Base-by-base conservation (phyloP, 2,329 filamentous ascomycete species). In the Aspergillus sp. region DNA sequence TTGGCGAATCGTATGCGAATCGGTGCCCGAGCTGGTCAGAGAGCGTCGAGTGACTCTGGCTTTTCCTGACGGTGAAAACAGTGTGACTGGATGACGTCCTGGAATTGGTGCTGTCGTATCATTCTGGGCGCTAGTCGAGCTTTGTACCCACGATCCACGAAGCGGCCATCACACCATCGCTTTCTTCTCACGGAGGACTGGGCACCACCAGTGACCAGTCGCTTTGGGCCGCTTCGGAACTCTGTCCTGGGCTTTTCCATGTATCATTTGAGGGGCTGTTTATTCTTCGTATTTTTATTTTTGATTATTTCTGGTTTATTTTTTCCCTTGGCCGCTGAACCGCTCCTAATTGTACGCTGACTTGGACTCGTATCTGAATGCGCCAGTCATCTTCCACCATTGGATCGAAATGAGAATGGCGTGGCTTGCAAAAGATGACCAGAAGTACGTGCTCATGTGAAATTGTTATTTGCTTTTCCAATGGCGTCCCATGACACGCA, bases 401-500 rank as follows among this genome's bases (percentile, higher is more conserved):
- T 41, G 45, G 48, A 18, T 22, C 34, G 32, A 11, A 17, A 24
- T 17, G 15, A 48, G 43, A 48, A 13, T 6, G 34, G 26, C 15
- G 52, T 48, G 44, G 52, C 43, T 54, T 48, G 41, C 50, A n/a
- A 30, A 48, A 24, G 30, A 15, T 22, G n/a, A 36, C 13, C 22
- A 24, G 38, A 18, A 53, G 34, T 17, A 4, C 7, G 18, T 41
- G 48, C 42, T 30, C 51, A 48, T 53, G 55, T 56, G 55, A 56
- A 53, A 53, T 44, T 30, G 44, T 53, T 53, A 36, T 48, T 48
- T 39, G 26, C 39, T 48, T 53, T 52, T 52, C 30, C 38, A n/a
- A 24, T 17, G 18, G 17, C 42, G 17, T 20, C 55, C 34, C 12
- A n/a, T 36, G 15, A 26, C 13, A 38, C 20, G 36, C 44, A 57